These are phyloP conservation scores for Tagetes erecta DNA, from an alignment of 129 eudicot genomes.

Conservation along the genomic window DNA sequence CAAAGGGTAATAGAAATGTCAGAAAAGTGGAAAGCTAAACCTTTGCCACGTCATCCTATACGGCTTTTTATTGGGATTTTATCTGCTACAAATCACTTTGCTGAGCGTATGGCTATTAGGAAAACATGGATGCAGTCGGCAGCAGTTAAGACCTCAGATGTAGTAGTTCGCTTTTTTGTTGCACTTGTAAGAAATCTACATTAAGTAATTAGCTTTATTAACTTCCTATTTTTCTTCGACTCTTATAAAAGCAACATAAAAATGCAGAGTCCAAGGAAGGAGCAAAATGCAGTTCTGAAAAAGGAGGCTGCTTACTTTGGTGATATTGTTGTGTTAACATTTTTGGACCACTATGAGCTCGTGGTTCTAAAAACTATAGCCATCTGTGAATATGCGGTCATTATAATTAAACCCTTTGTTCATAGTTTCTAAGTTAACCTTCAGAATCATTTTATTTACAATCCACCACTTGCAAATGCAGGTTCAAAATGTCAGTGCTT, in stretches of 20 bases:
- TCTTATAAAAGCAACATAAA: slow-evolving; percentile 22
- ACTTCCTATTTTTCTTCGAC: not conserved
- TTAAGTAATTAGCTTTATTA: not conserved
- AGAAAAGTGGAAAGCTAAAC: slow-evolving; percentile 69
- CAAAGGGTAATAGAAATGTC: slow-evolving; percentile 79
- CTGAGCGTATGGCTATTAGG: slow-evolving; percentile 94
- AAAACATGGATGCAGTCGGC: slow-evolving; percentile 96
- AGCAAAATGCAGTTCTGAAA: slow-evolving; percentile 80
- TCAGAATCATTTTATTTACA: slow-evolving; percentile 6
- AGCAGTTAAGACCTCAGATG: slow-evolving; percentile 63
- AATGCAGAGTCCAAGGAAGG: slow-evolving; percentile 77
- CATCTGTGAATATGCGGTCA: slow-evolving; percentile 85
- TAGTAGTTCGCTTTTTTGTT: slow-evolving; percentile 91
- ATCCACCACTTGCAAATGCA: slow-evolving; percentile 38
- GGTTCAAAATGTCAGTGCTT: slow-evolving; percentile 69
- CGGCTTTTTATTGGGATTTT: slow-evolving; percentile 77
- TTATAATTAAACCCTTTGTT: slow-evolving; percentile 25
- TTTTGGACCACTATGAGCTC: slow-evolving; percentile 90
- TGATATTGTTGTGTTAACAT: slow-evolving; percentile 79
- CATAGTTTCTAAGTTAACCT: not conserved
- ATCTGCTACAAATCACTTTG: slow-evolving; percentile 96
- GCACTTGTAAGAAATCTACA: slow-evolving; percentile 66
- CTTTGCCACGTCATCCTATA: slow-evolving; percentile 52
- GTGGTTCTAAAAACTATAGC: slow-evolving; percentile 94
- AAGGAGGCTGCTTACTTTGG: slow-evolving; percentile 95